A percentile compares a stretch with the other conserved stretches of the same genome.
phyloP scores from a whole-genome alignment of 768 basidiomycete species.

The Neoboletus magnificus region DNA sequence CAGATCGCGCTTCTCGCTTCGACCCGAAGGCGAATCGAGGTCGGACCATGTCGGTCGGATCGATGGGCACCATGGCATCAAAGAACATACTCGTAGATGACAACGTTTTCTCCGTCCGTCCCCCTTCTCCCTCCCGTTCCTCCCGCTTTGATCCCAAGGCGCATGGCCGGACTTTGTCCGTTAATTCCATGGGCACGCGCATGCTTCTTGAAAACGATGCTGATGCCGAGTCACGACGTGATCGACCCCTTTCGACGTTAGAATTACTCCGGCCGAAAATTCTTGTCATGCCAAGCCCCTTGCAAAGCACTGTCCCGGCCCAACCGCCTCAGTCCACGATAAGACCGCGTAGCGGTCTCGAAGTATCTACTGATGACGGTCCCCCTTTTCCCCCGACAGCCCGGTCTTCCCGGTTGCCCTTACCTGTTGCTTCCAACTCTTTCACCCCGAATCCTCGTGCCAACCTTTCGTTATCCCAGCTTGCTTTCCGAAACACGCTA shows the following conservation, averaged over 20 bases:
- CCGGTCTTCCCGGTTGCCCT: constrained; percentile 48
- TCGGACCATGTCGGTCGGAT: constrained; percentile 45
- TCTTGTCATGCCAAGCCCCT: constrained; percentile 91
- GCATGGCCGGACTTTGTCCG: constrained; percentile 60
- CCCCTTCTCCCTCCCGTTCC: constrained; percentile 55
- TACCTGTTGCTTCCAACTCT: constrained; percentile 53
- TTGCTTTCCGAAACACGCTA: constrained; percentile 82
- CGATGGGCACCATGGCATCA: constrained; percentile 39
- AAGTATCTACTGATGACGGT: constrained; percentile 66
- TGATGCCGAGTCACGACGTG: constrained; percentile 34
- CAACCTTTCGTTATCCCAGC: constrained; percentile 73
- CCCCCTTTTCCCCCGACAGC: constrained; percentile 70
- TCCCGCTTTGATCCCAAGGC: constrained; percentile 83
- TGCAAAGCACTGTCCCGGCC: constrained; percentile 49
- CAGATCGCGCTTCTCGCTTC: constrained; percentile 40
- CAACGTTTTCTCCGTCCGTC: constrained; percentile 68
- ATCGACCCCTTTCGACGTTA: constrained; percentile 66
- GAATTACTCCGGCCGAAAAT: constrained; percentile 86
- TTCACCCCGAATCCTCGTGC: constrained; percentile 77
- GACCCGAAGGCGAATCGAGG: constrained; percentile 39
- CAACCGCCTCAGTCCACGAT: constrained; percentile 33
- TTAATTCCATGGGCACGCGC: constrained; percentile 63
- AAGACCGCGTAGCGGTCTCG: constrained; percentile 55
- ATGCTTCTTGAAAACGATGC: constrained; percentile 57
- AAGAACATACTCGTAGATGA: constrained; percentile 38